Conservation (phyloP, 768 basidiomycete genomes). For the Lepiota venenata region DNA sequence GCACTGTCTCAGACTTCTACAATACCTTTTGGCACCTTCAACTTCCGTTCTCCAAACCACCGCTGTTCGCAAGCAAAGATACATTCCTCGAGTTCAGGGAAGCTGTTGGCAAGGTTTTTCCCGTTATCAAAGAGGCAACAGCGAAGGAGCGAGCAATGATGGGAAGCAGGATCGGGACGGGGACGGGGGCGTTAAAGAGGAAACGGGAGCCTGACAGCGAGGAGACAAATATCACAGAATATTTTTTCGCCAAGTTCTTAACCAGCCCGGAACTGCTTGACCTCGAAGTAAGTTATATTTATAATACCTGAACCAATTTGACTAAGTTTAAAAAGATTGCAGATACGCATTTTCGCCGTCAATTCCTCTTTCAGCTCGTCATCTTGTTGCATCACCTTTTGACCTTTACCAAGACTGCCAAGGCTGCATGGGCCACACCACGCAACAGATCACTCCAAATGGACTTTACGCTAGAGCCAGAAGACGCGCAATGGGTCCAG, state of each 20-base stretch:
- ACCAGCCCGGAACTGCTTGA: slow-evolving; percentile 85
- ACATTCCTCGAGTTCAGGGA: slow-evolving; percentile 66
- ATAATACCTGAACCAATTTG: slow-evolving; percentile 4
- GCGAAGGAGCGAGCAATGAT: slow-evolving; percentile 87
- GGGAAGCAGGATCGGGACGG: slow-evolving; percentile 57
- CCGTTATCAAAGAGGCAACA: slow-evolving; percentile 81
- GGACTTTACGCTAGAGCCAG: slow-evolving; percentile 70
- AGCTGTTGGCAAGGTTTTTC: slow-evolving; percentile 68
- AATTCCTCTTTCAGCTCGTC: slow-evolving; percentile 83
- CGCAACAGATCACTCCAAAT: slow-evolving; percentile 81
- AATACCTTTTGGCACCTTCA: slow-evolving; percentile 90
- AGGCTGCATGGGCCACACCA: slow-evolving; percentile 53
- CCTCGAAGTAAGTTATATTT: slow-evolving; percentile 60
- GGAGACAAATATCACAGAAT: slow-evolving; percentile 58
- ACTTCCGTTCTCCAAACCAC: slow-evolving; percentile 78
- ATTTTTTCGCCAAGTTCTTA: slow-evolving; percentile 93
- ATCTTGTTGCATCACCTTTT: slow-evolving; percentile 76
- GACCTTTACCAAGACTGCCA: slow-evolving; percentile 67
- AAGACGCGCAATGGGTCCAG: slow-evolving; percentile 74
- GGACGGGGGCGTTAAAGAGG: slow-evolving; percentile 45
- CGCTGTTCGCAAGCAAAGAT: slow-evolving; percentile 54
- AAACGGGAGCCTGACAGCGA: slow-evolving; percentile 62
- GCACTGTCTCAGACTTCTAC: slow-evolving; percentile 61
- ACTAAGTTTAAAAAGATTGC: slow-evolving; percentile 54
- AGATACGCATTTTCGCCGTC: slow-evolving; percentile 90